Base-by-base conservation (phyloP, 352 stramenopile genomes). In the Phytophthora megakarya region DNA sequence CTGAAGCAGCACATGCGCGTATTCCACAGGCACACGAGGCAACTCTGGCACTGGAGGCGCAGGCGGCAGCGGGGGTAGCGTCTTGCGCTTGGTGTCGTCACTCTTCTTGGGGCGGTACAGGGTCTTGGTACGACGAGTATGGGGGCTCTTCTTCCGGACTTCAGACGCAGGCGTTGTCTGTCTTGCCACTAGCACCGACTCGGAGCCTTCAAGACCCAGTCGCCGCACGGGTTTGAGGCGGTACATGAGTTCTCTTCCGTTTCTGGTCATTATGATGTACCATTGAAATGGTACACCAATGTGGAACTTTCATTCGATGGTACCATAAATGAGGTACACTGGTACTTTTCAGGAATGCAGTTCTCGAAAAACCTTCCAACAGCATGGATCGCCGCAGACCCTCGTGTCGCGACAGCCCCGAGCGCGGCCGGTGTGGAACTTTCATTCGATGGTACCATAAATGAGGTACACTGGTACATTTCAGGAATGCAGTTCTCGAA, bases 311-410 rank as follows among this genome's bases (percentile, higher is more conserved):
- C n/a, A n/a, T n/a, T n/a, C n/a, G n/a, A n/a, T n/a, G n/a, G n/a
- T n/a, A n/a, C n/a, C n/a, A n/a, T n/a, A n/a, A n/a, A n/a, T n/a
- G n/a, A n/a, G n/a, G n/a, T n/a, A n/a, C n/a, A n/a, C n/a, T n/a
- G n/a, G n/a, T n/a, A n/a, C n/a, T n/a, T n/a, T n/a, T n/a, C n/a
- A n/a, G n/a, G n/a, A n/a, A n/a, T n/a, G n/a, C n/a, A n/a, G n/a
- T n/a, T n/a, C n/a, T n/a, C n/a, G n/a, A n/a, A n/a, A n/a, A n/a
- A n/a, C n/a, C n/a, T n/a, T n/a, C n/a, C n/a, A n/a, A n/a, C n/a
- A n/a, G n/a, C n/a, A 76, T 76, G 69, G 69, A 72, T 64, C 65
- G 51, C 28, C 61, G 28, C 37, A 37, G 47, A 59, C 47, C 38
- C 7, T 51, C 55, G 3, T 57, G 70, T 10, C 65, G 48, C 26